Evolutionary conservation across 371 early-diverging fungal species (phyloP), one percentile per base, ranked within the genome.

Genomic region (Choanephora cucurbitarum): DNA sequence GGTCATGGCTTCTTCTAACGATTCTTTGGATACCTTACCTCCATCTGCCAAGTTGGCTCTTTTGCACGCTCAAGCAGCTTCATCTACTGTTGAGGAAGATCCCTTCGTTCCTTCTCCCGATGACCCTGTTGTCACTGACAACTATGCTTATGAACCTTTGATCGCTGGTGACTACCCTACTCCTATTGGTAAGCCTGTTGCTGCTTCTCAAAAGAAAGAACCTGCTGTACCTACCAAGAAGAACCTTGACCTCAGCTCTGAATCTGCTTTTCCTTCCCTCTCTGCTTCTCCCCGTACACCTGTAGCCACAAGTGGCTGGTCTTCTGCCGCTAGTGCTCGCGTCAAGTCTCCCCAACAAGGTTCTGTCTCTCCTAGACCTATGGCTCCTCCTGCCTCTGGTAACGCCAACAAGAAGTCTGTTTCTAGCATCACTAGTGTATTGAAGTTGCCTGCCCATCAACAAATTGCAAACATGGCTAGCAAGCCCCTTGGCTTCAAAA

Each of bases 251-350:
- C 69, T 88, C 50, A 73, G 75, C 21, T 89, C 89, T 37, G 83
- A 82, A 61, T 75, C 82, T 28, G 82, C 85, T 57, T 91, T 91
- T 66, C 91, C 91, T 17, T 75, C 88, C 32, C 80, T 90, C 40
- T 85, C 89, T 45, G 69, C 80, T 14, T 55, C 77, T n/a, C 74
- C 82, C 37, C 77, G 77, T 39, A 57, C 79, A 19, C 72, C 80
- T 31, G 59, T 64, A 43, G 51, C 70, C 18, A 63, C 72, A 18
- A 64, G 79, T 52, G 71, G 70, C 34, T 83, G 81, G 81, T 81
- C 80, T 45, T 67, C 82, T 57, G 73, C 74, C 32, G 72, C 77
- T 41, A 57, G 64, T 17, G 73, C 82, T 47, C 81, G 82, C 23
- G 71, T 80, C 62, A 83, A 83, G 67, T 57, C 80, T 40, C 70